Percentiles rank a stretch among this genome's conserved stretches.
These are phyloP conservation scores for Dalbergia oliveri DNA, from an alignment of 306 rosid species.

Conservation along the genomic window DNA sequence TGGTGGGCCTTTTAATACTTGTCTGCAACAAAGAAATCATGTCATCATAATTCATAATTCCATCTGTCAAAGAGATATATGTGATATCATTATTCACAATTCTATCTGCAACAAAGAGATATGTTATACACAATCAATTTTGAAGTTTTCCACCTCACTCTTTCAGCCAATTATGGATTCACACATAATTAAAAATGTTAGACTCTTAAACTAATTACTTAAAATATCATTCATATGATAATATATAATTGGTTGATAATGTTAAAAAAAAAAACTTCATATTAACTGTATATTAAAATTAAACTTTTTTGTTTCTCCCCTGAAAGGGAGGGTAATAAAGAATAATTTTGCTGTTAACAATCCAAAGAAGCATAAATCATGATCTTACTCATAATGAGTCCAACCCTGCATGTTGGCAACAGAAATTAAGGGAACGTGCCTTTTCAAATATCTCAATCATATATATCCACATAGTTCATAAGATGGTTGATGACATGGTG, in stretches of 20 bases:
- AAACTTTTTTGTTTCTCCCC: neutral
- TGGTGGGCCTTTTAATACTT: conserved; percentile 13
- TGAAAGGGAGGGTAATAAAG: neutral
- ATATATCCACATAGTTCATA: neutral
- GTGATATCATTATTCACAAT: too few species aligned
- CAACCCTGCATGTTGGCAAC: conserved; percentile 31
- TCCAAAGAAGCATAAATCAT: neutral
- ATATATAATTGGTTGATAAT: neutral
- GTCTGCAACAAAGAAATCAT: conserved; percentile 18
- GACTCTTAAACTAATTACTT: too few species aligned
- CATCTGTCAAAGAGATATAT: neutral
- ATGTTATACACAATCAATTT: too few species aligned
- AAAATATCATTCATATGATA: neutral
- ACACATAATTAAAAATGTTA: too few species aligned
- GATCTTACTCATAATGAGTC: conserved; percentile 12
- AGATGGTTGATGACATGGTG: conserved; percentile 32
- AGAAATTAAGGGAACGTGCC: neutral
- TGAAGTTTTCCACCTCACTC: neutral
- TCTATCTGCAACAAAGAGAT: too few species aligned
- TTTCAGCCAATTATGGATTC: neutral
- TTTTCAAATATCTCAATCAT: conserved; percentile 33
- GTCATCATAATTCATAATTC: conserved; percentile 9
- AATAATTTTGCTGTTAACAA: conserved; percentile 3
- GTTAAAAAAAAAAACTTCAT: too few species aligned
- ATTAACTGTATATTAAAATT: too few species aligned